Evolutionary conservation across 2,329 filamentous ascomycete species (phyloP), one percentile per base, ranked within the genome.

Genomic region (Endoconidiophora polonica): DNA sequence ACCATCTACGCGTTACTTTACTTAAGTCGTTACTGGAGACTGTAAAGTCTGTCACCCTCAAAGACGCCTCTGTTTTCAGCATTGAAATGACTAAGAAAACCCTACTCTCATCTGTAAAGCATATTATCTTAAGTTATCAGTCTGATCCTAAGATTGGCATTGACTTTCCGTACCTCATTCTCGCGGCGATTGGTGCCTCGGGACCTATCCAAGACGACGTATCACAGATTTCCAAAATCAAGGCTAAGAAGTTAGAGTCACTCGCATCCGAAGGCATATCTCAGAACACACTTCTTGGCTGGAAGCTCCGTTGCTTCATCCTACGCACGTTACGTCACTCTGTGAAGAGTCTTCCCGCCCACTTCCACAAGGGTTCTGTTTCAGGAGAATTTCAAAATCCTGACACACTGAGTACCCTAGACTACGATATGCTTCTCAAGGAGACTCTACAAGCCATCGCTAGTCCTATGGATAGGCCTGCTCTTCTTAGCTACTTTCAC

Each of bases 281-380:
- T 4, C 53, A 57, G 3, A 66, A 65, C 1, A 61, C 66, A 24
- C 29, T 67, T 12, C 58, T 61, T 26, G 69, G 67, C 4, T 74
- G 71, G 70, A 66, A 66, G 54, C 55, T 71, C 24, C 64, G 67
- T 49, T 65, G 61, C 2, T 69, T 74, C 49, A 56, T 73, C 9
- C 60, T 62, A 14, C 47, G 46, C 14, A 50, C 53, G 26, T 40
- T 49, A n/a, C 48, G 50, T 37, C 48, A 48, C 14, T 26, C 53
- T 1, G 20, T 54, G 14, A 51, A 50, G 7, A 24, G n/a, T 20
- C 16, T 49, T 20, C 39, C 44, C 3, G 16, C n/a, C 20, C 20
- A 26, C 9, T 33, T 33, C 29, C 29, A 33, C 6, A 33, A 33
- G 29, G 29, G 29, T 33, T 33, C 29, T 12, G 29, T 33, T 1